These are phyloP conservation scores for Rhodosporidiobolus odoratus DNA, from an alignment of 768 basidiomycete genomes.

Conservation along the genomic window DNA sequence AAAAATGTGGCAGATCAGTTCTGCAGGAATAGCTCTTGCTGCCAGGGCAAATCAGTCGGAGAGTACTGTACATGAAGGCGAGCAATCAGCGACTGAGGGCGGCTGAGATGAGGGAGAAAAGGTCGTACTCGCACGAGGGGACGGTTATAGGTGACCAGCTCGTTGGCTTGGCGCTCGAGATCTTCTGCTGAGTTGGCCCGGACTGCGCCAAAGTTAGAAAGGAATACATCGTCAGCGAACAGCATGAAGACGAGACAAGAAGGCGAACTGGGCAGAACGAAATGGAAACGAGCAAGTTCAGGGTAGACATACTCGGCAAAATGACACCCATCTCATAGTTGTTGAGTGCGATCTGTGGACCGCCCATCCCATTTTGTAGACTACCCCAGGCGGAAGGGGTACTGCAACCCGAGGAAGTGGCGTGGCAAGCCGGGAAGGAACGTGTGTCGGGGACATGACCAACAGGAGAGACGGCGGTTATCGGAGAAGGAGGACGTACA, in stretches of 20 bases:
- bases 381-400: constrained; percentile 33
- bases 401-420: neutral
- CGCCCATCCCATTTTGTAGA: neutral
- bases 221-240: neutral
- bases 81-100: neutral
- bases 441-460: too few species aligned
- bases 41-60: constrained; percentile 11
- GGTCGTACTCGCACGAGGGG: constrained; percentile 16
- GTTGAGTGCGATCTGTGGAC: constrained; percentile 1
- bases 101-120: neutral
- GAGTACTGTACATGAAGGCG: neutral
- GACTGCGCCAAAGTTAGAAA: neutral
- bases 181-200: constrained; percentile 16
- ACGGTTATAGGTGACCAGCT: constrained; percentile 18
- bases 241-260: neutral
- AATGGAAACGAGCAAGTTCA: too few species aligned
- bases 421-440: neutral
- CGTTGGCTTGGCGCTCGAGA: constrained; percentile 23
- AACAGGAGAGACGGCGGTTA: neutral
- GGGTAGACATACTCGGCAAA: constrained; percentile 17
- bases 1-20: neutral
- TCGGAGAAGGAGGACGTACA: neutral
- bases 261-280: constrained; percentile 20
- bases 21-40: constrained; percentile 20
- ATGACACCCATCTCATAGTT: constrained; percentile 37